These are phyloP conservation scores for Globisporangium canariense DNA, from an alignment of 352 stramenopile species.

Conservation along the genomic window DNA sequence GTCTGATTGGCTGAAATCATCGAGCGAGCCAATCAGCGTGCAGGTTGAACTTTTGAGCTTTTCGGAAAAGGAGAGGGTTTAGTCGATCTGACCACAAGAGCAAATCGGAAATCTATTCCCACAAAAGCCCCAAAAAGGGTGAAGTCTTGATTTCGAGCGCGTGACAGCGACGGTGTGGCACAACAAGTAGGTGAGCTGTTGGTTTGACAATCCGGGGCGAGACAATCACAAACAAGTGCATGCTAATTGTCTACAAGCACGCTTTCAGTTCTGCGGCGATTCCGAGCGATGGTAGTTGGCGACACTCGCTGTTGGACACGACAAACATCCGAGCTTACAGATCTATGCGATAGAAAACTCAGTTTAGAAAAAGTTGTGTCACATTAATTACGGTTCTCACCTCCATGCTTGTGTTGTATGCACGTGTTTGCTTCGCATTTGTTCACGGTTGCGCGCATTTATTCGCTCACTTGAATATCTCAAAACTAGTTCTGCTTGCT, in stretches of 20 bases:
- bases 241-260: not conserved
- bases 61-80: not conserved
- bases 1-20: not conserved
- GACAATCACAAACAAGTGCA: not conserved
- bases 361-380: not conserved
- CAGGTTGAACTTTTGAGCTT: not conserved
- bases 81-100: not conserved
- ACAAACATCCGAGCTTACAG: not conserved
- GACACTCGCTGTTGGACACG: no score
- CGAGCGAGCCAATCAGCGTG: no score
- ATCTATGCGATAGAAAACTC: not conserved
- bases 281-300: no score
- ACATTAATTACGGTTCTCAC: not conserved
- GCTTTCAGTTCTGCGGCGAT: not conserved
- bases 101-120: not conserved
- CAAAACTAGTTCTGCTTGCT: no score
- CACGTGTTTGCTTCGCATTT: no score
- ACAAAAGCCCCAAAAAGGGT: not conserved
- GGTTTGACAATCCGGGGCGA: not conserved
- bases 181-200: not conserved
- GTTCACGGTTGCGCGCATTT: no score
- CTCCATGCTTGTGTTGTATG: no score
- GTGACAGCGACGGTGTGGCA: constrained; percentile 1
- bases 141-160: not conserved
- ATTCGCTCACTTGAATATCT: no score